Percentiles rank a stretch among this genome's conserved stretches.
Conservation (phyloP, 306 rosid genomes). For the Mimosa pudica region DNA sequence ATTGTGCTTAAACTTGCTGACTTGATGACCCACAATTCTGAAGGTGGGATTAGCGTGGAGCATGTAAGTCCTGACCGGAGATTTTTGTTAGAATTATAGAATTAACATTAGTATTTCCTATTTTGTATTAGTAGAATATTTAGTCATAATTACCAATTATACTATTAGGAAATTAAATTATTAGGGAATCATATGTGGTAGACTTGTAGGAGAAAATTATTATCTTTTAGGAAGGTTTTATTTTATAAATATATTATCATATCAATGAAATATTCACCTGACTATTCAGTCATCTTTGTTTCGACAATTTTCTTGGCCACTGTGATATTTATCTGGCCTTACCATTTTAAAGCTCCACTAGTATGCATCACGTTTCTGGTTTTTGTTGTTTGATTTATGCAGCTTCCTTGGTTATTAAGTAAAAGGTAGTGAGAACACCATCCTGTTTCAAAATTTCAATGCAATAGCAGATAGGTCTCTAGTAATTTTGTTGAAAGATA, state of each 20-base stretch:
- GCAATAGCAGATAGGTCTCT: background rate
- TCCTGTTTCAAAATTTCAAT: background rate
- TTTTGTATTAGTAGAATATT: no score
- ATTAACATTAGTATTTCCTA: no score
- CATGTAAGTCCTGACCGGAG: constrained; percentile 58
- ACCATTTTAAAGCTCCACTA: constrained; percentile 6
- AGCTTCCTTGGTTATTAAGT: constrained; percentile 14
- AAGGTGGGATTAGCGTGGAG: constrained; percentile 42
- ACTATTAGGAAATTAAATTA: no score
- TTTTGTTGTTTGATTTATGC: background rate
- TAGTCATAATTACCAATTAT: no score
- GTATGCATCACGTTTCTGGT: constrained; percentile 11
- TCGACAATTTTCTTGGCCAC: background rate
- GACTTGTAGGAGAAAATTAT: no score
- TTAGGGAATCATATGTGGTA: no score
- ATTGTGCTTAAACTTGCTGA: constrained; percentile 78
- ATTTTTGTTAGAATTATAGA: background rate
- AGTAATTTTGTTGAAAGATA: background rate
- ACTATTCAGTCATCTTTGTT: no score
- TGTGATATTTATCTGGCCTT: constrained; percentile 6
- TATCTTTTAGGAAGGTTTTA: no score
- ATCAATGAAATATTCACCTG: no score
- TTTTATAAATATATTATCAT: no score
- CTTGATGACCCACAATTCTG: constrained; percentile 49
- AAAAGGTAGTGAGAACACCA: background rate